phyloP scores from a whole-genome alignment of 1,139 yeast species.

The Scheffersomyces quercinus region DNA sequence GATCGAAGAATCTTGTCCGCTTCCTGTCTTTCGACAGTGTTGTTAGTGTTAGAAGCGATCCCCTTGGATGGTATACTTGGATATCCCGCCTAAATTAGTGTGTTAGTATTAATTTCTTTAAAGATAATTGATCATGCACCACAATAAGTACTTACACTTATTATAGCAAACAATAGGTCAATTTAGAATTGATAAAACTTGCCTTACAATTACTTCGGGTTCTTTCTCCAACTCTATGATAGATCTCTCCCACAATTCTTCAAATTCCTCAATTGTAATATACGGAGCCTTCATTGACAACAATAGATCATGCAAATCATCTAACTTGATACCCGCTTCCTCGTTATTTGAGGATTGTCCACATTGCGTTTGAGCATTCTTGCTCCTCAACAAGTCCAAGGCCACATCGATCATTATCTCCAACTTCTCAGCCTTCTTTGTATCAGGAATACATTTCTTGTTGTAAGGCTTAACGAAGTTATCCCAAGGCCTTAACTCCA shows the following conservation, averaged over 20 bases:
- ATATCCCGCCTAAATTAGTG: slow-evolving; percentile 36
- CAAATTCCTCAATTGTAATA: slow-evolving; percentile 72
- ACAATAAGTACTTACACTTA: slow-evolving; percentile 1
- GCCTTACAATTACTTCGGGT: slow-evolving; percentile 85
- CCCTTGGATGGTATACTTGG: slow-evolving; percentile 25
- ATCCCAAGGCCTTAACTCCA: slow-evolving; percentile 56
- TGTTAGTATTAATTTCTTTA: slow-evolving; percentile 2
- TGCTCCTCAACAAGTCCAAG: slow-evolving; percentile 62
- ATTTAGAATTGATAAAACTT: slow-evolving; percentile 41
- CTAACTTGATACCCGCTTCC: slow-evolving; percentile 52
- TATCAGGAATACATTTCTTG: slow-evolving; percentile 71
- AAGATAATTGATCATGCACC: neutral
- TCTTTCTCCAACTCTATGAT: slow-evolving; percentile 64
- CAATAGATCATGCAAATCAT: slow-evolving; percentile 60
- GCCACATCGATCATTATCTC: slow-evolving; percentile 69
- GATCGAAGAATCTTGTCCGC: slow-evolving; percentile 64
- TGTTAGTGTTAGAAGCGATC: slow-evolving; percentile 26
- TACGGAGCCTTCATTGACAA: slow-evolving; percentile 58
- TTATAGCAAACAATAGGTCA: neutral
- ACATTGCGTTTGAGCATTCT: slow-evolving; percentile 70
- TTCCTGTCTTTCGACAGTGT: slow-evolving; percentile 31
- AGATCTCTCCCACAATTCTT: slow-evolving; percentile 76
- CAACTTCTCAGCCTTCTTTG: slow-evolving; percentile 67
- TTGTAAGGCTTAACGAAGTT: slow-evolving; percentile 58
- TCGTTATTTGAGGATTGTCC: slow-evolving; percentile 49